Evolutionary conservation across 202 grass and related monocot genomes (phyloP), one percentile per base, ranked within the genome.

Genomic region (Carex arenaria): DNA sequence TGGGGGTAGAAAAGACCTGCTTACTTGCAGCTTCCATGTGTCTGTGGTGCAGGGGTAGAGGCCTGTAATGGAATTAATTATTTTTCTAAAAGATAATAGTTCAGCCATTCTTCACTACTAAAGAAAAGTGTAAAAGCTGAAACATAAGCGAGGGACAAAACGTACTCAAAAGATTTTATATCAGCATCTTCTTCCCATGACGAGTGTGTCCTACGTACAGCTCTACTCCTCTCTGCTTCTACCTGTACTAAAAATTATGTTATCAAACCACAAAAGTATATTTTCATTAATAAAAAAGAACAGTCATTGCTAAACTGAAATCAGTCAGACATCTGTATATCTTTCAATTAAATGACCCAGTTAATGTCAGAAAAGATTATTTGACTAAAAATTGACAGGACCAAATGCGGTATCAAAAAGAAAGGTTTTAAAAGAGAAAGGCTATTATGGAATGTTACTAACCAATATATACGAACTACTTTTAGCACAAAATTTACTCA

Each of bases 101-200:
- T 47, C 81, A 86, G 76, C 43, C 89, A 80, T 84, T 64, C 67
- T 28, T 56, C 54, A 38, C 32, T 57, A 38, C 30, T 45, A 8
- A 64, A 6, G 5, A 60, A 8, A 69, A 80, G 23, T n/a, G 10
- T 53, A 42, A 40, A 80, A 70, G 57, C 12, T 81, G 64, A 23
- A 71, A 19, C 10, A 52, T 64, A 85, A 87, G 38, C 2, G 0
- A 19, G 65, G 67, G 8, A 60, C 43, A 80, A 57, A 81, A 85
- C 93, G 12, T 86, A 96, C 93, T 99, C 96, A 9, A 99, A 85
- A 56, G 91, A 83, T 87, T 99, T 99, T 60, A 99, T 95, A 95
- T 99, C 96, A 82, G 91, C 78, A 87, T 99, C 93, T 95, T 99
- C 96, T 89, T 99, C 96, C 96, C 96, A 99, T 23, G 96, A 90